Evolutionary conservation across 768 basidiomycete species (phyloP).

Genomic region (Xanthoconium stramineum): DNA sequence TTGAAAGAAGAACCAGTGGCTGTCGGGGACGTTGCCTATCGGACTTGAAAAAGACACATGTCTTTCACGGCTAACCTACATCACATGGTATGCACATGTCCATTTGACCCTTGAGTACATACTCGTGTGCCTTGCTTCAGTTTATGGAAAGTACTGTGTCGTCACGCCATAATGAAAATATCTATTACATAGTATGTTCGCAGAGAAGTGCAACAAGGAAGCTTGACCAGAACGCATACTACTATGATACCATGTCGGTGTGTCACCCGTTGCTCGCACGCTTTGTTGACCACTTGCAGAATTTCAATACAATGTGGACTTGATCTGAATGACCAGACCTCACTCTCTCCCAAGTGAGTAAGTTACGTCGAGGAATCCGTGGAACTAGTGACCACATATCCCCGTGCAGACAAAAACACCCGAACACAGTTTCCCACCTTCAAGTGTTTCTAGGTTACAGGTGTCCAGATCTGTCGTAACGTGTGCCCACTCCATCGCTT

Average conservation of each 20-base stretch:
- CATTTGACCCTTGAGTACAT: conserved; percentile 1
- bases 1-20: conserved; percentile 10
- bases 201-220: neutral
- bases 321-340: neutral
- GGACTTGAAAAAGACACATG: conserved; percentile 1
- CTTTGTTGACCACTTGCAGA: neutral
- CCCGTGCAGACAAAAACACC: neutral
- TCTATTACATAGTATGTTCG: neutral
- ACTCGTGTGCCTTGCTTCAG: conserved; percentile 7
- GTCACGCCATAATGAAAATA: neutral
- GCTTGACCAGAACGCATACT: neutral
- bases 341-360: neutral
- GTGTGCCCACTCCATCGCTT: neutral
- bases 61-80: conserved; percentile 8
- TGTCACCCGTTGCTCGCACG: neutral
- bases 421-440: conserved; percentile 7
- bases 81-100: conserved; percentile 4
- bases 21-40: conserved; percentile 1
- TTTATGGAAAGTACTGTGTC: conserved; percentile 2
- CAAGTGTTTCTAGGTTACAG: conserved; percentile 14
- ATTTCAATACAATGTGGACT: neutral
- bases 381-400: neutral
- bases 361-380: neutral
- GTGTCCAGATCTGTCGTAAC: conserved; percentile 1
- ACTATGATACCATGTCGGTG: neutral